A percentile compares a stretch with the other conserved stretches of the same genome.
Conservation (phyloP, 2,329 filamentous ascomycete species). For the Colletotrichum tropicicola region DNA sequence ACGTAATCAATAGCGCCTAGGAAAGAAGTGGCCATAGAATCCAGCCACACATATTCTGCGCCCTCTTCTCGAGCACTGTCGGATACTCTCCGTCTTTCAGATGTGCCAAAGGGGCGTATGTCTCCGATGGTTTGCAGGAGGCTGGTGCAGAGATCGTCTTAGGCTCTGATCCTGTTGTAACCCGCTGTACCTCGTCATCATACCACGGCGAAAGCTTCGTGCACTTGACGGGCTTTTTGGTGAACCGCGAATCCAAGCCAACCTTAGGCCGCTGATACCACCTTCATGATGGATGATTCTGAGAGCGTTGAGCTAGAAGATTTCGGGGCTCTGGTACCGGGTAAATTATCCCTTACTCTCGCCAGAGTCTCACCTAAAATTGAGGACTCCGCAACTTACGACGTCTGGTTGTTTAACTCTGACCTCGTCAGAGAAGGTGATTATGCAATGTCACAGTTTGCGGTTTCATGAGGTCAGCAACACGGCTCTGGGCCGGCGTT, state of each 20-base stretch:
- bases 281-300: constrained; percentile 8
- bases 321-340: neutral
- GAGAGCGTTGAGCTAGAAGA: neutral
- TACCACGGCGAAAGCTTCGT: neutral
- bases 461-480: constrained; percentile 5
- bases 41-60: constrained; percentile 5
- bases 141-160: neutral
- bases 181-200: neutral
- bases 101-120: neutral
- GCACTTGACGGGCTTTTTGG: neutral
- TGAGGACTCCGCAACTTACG: neutral
- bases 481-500: neutral
- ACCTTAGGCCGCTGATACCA: neutral
- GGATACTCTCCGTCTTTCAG: neutral
- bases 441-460: neutral
- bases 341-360: neutral
- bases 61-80: neutral
- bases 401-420: constrained; percentile 1
- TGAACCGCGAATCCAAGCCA: neutral
- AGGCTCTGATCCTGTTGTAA: neutral
- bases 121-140: constrained; percentile 7
- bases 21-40: neutral
- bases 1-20: neutral
- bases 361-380: neutral
- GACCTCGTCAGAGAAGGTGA: neutral